A percentile compares a stretch with the other conserved stretches of the same genome.
phyloP scores from a whole-genome alignment of 805 yeast genomes.

The Nakazawaea sp. region DNA sequence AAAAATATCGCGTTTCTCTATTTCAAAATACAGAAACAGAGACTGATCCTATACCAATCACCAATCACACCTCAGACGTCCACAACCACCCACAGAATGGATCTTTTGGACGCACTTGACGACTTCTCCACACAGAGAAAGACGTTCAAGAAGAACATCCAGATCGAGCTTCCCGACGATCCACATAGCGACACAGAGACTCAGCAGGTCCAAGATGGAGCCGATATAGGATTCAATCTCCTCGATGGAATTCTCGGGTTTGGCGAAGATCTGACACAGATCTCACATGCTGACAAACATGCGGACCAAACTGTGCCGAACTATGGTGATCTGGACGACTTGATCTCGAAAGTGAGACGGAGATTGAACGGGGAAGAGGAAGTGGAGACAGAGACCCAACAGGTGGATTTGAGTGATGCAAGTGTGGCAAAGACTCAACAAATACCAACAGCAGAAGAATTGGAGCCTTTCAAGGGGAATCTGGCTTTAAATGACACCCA shows the following conservation, averaged over 20 bases:
- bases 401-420: too few species aligned
- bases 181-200: background rate
- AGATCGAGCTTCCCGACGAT: background rate
- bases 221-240: background rate
- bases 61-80: too few species aligned
- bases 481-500: background rate
- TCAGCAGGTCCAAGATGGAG: background rate
- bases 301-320: background rate
- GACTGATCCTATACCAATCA: too few species aligned
- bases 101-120: constrained; percentile 15
- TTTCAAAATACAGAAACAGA: background rate
- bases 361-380: constrained; percentile 7
- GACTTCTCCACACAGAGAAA: constrained; percentile 12
- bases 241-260: background rate
- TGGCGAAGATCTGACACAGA: background rate
- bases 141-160: constrained; percentile 6
- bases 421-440: too few species aligned
- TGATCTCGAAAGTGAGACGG: constrained; percentile 1
- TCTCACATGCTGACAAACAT: background rate
- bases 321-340: background rate
- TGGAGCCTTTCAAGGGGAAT: too few species aligned
- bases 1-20: background rate
- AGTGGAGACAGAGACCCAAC: constrained; percentile 3
- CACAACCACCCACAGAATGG: constrained; percentile 11
- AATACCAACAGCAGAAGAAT: too few species aligned